A percentile compares a stretch with the other conserved stretches of the same genome.
Evolutionary conservation across 2,329 filamentous ascomycete genomes (phyloP).

Genomic region (Lasiodiplodia gonubiensis): DNA sequence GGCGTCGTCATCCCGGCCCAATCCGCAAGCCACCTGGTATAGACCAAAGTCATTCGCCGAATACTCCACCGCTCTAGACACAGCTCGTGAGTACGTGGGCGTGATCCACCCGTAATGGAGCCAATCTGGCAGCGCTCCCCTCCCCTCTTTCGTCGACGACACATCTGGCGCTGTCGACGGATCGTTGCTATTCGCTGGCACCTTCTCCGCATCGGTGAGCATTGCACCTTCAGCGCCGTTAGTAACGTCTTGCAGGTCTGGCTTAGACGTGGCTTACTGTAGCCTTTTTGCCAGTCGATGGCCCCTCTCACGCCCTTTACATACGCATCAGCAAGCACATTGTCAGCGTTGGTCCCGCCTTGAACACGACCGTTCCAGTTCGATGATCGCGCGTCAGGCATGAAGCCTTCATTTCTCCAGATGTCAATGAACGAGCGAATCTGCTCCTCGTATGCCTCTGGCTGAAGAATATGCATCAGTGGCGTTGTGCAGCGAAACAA

Average conservation of each 20-base stretch:
- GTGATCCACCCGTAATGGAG: conserved; percentile 69
- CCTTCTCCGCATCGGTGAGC: conserved; percentile 69
- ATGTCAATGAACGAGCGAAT: conserved; percentile 72
- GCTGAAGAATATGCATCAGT: conserved; percentile 69
- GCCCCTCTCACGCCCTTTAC: conserved; percentile 69
- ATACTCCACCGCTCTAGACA: conserved; percentile 71
- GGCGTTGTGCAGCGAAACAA: conserved; percentile 69
- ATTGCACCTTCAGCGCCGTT: conserved; percentile 53
- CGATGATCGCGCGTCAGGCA: conserved; percentile 70
- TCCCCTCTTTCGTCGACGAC: conserved; percentile 69
- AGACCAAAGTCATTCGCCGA: conserved; percentile 72
- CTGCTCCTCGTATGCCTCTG: conserved; percentile 66
- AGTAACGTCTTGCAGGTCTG: neutral
- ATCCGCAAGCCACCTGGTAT: conserved; percentile 66
- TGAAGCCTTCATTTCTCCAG: conserved; percentile 67
- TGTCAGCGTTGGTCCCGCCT: conserved; percentile 73
- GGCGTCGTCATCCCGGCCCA: conserved; percentile 42
- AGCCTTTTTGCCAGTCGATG: conserved; percentile 64
- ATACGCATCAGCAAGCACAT: conserved; percentile 73
- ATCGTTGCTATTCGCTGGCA: conserved; percentile 65
- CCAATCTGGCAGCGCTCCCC: conserved; percentile 74
- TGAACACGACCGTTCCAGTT: conserved; percentile 73
- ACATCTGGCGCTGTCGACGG: conserved; percentile 57
- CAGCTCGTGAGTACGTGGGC: conserved; percentile 64
- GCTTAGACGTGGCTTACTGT: conserved; percentile 17